These are phyloP conservation scores for Rhodamnia rubescens DNA, from an alignment of 345 rosid genomes.

Conservation along the genomic window DNA sequence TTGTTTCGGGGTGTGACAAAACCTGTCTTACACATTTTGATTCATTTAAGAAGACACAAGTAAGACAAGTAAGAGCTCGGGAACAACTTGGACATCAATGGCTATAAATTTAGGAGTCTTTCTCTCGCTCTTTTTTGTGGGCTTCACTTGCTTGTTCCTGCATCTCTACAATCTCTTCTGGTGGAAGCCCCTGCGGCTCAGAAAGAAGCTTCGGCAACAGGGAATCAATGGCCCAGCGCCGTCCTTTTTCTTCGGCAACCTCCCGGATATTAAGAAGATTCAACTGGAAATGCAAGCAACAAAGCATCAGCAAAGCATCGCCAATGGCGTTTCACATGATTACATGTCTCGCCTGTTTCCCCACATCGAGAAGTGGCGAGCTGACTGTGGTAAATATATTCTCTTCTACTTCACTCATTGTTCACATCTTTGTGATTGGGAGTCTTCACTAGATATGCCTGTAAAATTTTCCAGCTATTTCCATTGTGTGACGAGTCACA, in stretches of 20 bases:
- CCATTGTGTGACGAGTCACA: background rate
- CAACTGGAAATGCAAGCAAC: background rate
- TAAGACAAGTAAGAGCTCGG: background rate
- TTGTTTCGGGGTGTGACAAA: background rate
- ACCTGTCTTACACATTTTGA: background rate
- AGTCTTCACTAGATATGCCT: background rate
- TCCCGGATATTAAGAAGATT: conserved; percentile 2
- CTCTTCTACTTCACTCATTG: background rate
- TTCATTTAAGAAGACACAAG: background rate
- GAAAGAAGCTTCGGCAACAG: conserved; percentile 2
- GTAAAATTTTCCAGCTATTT: background rate
- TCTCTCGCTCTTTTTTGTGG: background rate
- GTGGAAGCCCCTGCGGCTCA: background rate
- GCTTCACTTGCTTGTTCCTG: background rate
- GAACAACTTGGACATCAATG: background rate
- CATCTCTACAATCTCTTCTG: background rate
- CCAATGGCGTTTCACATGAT: background rate
- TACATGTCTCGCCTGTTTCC: background rate
- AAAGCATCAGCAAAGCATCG: background rate
- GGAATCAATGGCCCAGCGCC: conserved; percentile 10
- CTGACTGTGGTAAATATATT: background rate
- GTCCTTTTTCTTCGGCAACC: conserved; percentile 4
- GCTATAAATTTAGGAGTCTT: background rate
- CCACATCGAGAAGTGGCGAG: background rate
- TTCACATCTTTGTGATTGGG: background rate